Evolutionary conservation across 1,284 basidiomycete genomes (phyloP), one percentile per base, ranked within the genome.

Genomic region (Amylostereum areolatum): DNA sequence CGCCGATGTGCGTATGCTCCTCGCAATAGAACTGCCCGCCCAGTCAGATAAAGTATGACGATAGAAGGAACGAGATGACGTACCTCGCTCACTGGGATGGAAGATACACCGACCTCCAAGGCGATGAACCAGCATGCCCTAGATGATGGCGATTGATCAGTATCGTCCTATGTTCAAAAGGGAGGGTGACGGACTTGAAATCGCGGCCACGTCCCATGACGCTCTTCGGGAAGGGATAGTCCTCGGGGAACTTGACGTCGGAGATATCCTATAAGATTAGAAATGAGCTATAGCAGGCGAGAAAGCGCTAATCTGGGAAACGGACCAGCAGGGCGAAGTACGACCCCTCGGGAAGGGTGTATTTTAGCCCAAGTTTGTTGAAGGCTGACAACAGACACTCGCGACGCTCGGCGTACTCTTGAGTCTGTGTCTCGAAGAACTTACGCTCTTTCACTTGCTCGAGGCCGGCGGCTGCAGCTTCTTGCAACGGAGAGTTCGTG

Each of bases 41-140:
- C 27, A 24, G 44, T 57, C n/a, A 52, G 46, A 40, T 42, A 24
- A 41, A 31, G 31, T 27, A 3, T n/a, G 34, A 24, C 4, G 31
- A 28, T 40, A n/a, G 36, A 34, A 30, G 44, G 43, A 47, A 51
- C 11, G 44, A 43, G 27, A 48, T 9, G 33, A 65, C 77, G 61
- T 59, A 92, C 90, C 78, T 94, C 93, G 73, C 92, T 95, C 50
- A 93, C 90, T 5, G 93, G 93, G 55, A 97, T 97, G 10, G 85
- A 83, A 36, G 93, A 95, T 24, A 97, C 93, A 24, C 89, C 90
- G 39, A 95, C 68, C 63, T 92, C 86, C 66, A 86, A 73, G 1
- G 91, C 92, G 56, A 95, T 85, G 71, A 93, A 94, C 92, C 92
- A 96, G 62, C 85, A 87, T 30, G 87, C 86, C 60, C 89, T 92